phyloP scores from a whole-genome alignment of 2,329 filamentous ascomycete genomes.

The Penicillium hesseltinei region DNA sequence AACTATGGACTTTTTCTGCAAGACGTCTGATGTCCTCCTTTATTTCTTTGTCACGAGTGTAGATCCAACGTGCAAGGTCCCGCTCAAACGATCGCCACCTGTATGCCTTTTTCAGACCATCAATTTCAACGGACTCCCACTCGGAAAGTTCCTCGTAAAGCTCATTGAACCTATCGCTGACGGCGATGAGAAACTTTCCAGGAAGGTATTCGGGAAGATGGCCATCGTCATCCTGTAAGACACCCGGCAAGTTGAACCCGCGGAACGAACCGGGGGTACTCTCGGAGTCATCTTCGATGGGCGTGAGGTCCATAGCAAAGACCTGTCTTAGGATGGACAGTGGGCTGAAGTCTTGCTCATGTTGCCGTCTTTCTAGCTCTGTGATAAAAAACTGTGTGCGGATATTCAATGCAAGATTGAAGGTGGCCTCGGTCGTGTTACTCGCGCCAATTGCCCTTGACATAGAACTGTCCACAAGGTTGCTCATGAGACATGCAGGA shows the following conservation, averaged over 20 bases:
- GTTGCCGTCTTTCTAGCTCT: slow-evolving; percentile 36
- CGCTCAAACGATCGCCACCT: slow-evolving; percentile 52
- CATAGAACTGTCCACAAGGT: slow-evolving; percentile 21
- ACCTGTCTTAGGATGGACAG: slow-evolving; percentile 39
- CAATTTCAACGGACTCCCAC: slow-evolving; percentile 42
- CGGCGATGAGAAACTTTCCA: slow-evolving; percentile 30
- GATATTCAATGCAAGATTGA: slow-evolving; percentile 52
- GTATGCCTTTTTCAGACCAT: slow-evolving; percentile 46
- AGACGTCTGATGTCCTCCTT: slow-evolving; percentile 35
- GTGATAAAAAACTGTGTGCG: slow-evolving; percentile 55
- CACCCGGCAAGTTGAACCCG: slow-evolving; percentile 27
- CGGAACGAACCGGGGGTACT: slow-evolving; percentile 20
- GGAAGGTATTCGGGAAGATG: slow-evolving; percentile 41
- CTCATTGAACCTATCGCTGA: slow-evolving; percentile 39
- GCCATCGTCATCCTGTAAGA: slow-evolving; percentile 40
- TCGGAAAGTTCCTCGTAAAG: slow-evolving; percentile 43
- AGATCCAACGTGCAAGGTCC: slow-evolving; percentile 47
- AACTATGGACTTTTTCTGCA: neutral
- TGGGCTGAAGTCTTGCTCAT: slow-evolving; percentile 39
- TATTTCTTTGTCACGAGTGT: slow-evolving; percentile 47
- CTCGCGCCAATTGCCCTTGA: slow-evolving; percentile 37
- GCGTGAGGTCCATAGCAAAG: slow-evolving; percentile 39
- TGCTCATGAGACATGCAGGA: slow-evolving; percentile 36
- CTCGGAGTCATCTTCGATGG: slow-evolving; percentile 17
- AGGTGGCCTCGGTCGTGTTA: slow-evolving; percentile 42